Evolutionary conservation across 805 yeast genomes (phyloP), one percentile per base, ranked within the genome.

Genomic region (Myxozyma udenii): DNA sequence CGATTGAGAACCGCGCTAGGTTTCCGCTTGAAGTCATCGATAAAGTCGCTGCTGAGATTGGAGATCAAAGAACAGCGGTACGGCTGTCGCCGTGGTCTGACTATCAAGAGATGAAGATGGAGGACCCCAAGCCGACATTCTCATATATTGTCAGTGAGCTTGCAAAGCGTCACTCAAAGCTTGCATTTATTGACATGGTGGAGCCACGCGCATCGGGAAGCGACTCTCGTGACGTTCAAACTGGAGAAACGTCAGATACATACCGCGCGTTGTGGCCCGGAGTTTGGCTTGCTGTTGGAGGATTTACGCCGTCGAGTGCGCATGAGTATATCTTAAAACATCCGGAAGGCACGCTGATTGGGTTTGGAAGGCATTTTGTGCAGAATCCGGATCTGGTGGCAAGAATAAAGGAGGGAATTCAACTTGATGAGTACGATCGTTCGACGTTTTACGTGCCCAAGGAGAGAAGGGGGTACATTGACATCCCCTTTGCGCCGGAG

Each of bases 301-400:
- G 57, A 16, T 57, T 48, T 46, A 46, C 49, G 23, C 46, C 52
- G 7, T 50, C 48, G 35, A 18, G 41, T 3, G 55, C 55, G 23
- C 19, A 24, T 18, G 41, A 23, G 24, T 42, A 26, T 21, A 55
- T 48, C 19, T 40, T 19, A 4, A n/a, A 26, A 7, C 50, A 49
- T 25, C 22, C 18, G 18, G 16, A 14, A 18, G 32, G 44, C 23
- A 9, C 44, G 6, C 50, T 71, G 41, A 58, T 74, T 32, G 78
- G 71, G 1, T 64, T 70, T 53, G 83, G 82, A 25, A 72, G 83
- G 55, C 68, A 66, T 49, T 79, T 72, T 64, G 72, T 76, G 42
- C 65, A 81, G 28, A 80, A 80, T 65, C 83, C 84, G 1, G 85
- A 81, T 61, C 61, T 80, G 33, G 75, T 73, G 19, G 59, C 66